Evolutionary conservation across 1,284 basidiomycete genomes (phyloP).

Genomic region (Irpex rosettiformis): DNA sequence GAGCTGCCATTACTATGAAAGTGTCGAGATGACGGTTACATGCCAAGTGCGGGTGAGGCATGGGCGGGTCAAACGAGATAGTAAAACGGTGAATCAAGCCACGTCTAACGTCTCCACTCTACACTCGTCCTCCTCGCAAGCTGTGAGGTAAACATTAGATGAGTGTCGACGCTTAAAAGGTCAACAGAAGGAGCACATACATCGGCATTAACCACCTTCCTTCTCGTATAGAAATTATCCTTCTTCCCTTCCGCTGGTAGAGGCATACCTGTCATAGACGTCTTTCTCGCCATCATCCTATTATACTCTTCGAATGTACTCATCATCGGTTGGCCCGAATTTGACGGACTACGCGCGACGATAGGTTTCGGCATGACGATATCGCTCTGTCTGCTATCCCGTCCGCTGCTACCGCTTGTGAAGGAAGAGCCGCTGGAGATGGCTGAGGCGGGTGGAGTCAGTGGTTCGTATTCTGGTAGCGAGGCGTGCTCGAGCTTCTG

Average conservation of each 20-base stretch:
- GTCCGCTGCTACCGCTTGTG: constrained; percentile 10
- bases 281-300: neutral
- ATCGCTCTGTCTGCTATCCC: neutral
- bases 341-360: neutral
- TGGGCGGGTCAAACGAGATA: neutral
- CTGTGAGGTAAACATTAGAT: neutral
- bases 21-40: too few species aligned
- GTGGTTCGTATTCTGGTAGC: constrained; percentile 26
- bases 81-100: neutral
- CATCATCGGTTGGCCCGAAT: neutral
- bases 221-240: constrained; percentile 17
- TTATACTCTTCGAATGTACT: constrained; percentile 10
- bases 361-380: neutral
- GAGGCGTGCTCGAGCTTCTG: neutral
- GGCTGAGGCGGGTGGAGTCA: constrained; percentile 40
- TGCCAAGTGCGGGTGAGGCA: too few species aligned
- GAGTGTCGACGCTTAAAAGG: neutral
- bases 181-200: constrained; percentile 5
- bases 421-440: constrained; percentile 22
- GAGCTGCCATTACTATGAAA: too few species aligned
- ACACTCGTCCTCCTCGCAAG: constrained; percentile 6
- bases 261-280: neutral
- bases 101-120: constrained; percentile 11
- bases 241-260: neutral
- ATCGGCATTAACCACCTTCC: constrained; percentile 12